Conservation (phyloP, 129 eudicot genomes). For the Arctium minus region DNA sequence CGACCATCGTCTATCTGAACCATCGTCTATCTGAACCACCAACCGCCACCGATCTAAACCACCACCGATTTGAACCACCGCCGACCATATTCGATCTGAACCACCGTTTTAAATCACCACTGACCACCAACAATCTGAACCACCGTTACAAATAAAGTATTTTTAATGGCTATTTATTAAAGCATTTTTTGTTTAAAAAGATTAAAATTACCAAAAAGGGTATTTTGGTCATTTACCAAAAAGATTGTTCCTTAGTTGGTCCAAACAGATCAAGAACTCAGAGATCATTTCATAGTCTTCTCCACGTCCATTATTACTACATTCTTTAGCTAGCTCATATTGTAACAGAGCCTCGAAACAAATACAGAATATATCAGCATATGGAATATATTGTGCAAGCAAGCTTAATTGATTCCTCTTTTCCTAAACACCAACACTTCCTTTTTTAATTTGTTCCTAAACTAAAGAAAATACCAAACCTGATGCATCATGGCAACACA, state of each 20-base stretch:
- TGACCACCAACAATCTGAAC: too few relatives aligned
- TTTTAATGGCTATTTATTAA: too few relatives aligned
- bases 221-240: not conserved
- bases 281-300: not conserved
- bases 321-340: constrained; percentile 3
- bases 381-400: not conserved
- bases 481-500: not conserved
- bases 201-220: too few relatives aligned
- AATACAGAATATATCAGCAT: not conserved
- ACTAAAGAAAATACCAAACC: not conserved
- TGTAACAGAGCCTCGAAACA: constrained; percentile 1
- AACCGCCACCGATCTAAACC: too few relatives aligned
- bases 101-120: too few relatives aligned
- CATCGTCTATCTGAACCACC: too few relatives aligned
- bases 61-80: too few relatives aligned
- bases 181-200: too few relatives aligned
- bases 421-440: not conserved
- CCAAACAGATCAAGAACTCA: not conserved
- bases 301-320: not conserved
- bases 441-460: not conserved
- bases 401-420: not conserved
- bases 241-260: not conserved
- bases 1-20: too few relatives aligned
- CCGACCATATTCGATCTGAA: too few relatives aligned
- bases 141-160: too few relatives aligned